A percentile compares a stretch with the other conserved stretches of the same genome.
Conservation (phyloP, 768 basidiomycete species). For the Mycena amicta region DNA sequence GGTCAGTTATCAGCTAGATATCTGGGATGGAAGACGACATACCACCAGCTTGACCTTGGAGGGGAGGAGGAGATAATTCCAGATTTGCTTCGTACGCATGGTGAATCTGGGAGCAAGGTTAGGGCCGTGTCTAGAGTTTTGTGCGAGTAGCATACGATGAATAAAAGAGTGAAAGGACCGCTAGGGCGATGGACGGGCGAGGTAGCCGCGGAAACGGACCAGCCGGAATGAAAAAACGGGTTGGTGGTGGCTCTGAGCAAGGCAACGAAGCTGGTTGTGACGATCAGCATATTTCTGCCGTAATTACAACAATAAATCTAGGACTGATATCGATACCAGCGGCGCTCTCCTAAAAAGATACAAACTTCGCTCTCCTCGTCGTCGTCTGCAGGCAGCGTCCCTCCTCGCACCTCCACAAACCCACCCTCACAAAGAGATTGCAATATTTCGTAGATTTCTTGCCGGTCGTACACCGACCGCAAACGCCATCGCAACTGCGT, state of each 20-base stretch:
- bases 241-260: slow-evolving; percentile 28
- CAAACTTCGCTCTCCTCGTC: slow-evolving; percentile 52
- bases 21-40: slow-evolving; percentile 23
- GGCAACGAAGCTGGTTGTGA: neutral
- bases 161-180: slow-evolving; percentile 40
- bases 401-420: slow-evolving; percentile 40
- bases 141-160: slow-evolving; percentile 19
- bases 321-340: slow-evolving; percentile 70
- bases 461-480: slow-evolving; percentile 71
- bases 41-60: slow-evolving; percentile 52
- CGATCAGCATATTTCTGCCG: slow-evolving; percentile 1
- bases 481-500: slow-evolving; percentile 73
- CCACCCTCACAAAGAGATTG: slow-evolving; percentile 55
- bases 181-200: slow-evolving; percentile 39
- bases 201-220: slow-evolving; percentile 25
- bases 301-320: slow-evolving; percentile 11
- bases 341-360: slow-evolving; percentile 56
- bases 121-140: neutral
- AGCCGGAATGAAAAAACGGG: slow-evolving; percentile 22
- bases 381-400: slow-evolving; percentile 45
- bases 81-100: slow-evolving; percentile 45
- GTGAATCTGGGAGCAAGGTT: slow-evolving; percentile 7
- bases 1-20: neutral
- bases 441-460: slow-evolving; percentile 70
- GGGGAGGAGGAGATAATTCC: slow-evolving; percentile 38